These are phyloP conservation scores for Rhizopus arrhizus DNA, from an alignment of 371 early-diverging fungal genomes.

Conservation along the genomic window DNA sequence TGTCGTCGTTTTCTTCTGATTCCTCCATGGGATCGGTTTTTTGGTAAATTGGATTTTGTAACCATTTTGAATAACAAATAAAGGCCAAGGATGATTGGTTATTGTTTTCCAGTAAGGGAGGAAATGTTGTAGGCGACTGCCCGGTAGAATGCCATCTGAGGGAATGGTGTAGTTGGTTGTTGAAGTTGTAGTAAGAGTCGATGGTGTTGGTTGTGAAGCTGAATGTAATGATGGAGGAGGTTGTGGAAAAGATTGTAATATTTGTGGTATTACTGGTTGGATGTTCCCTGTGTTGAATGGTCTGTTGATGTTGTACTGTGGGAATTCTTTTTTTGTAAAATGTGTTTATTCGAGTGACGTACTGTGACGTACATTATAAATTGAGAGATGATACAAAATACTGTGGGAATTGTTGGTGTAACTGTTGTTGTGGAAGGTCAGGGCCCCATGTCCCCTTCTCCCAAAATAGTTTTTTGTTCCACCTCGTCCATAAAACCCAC, in stretches of 20 bases:
- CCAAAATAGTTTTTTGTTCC: too few species aligned
- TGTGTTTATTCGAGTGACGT: too few species aligned
- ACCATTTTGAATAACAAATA: background rate
- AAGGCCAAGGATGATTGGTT: background rate
- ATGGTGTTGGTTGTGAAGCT: background rate
- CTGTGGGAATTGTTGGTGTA: too few species aligned
- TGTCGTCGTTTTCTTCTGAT: background rate
- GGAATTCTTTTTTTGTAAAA: background rate
- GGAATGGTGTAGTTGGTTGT: conserved; percentile 2
- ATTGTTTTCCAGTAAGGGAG: background rate
- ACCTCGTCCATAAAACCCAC: too few species aligned
- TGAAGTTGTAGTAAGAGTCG: background rate
- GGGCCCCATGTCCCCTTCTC: too few species aligned
- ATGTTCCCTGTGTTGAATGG: too few species aligned
- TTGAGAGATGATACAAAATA: too few species aligned
- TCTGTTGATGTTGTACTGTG: conserved; percentile 9
- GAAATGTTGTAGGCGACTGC: background rate
- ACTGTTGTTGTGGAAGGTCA: too few species aligned
- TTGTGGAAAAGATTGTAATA: background rate
- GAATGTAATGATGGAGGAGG: background rate
- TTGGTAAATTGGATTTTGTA: background rate
- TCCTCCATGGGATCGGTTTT: background rate
- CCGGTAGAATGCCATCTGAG: background rate
- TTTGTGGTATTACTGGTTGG: too few species aligned
- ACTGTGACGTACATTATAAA: too few species aligned